Evolutionary conservation across 1,284 basidiomycete species (phyloP).

Genomic region (Malassezia sympodialis): DNA sequence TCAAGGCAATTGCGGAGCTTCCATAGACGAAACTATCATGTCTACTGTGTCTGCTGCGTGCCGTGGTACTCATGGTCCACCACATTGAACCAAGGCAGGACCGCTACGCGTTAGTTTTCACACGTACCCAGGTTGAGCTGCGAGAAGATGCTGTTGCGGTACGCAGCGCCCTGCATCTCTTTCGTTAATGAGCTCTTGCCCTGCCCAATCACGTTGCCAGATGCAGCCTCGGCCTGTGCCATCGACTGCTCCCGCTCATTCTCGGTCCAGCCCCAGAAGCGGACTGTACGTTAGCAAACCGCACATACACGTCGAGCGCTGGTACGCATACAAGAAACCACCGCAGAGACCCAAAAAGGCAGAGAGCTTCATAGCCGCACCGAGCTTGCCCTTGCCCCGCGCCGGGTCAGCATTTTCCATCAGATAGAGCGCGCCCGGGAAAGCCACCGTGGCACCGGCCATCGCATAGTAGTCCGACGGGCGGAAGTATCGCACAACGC

Average conservation of each 20-base stretch:
- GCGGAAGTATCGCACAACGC: conserved; percentile 83
- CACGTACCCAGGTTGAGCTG: conserved; percentile 53
- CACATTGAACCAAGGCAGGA: conserved; percentile 48
- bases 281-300: conserved; percentile 55
- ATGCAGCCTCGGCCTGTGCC: conserved; percentile 23
- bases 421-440: conserved; percentile 62
- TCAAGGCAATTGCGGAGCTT: conserved; percentile 13
- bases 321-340: conserved; percentile 89
- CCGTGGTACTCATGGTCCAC: conserved; percentile 43
- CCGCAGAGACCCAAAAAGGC: conserved; percentile 58
- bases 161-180: conserved; percentile 80
- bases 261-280: conserved; percentile 94
- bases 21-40: background rate
- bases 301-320: conserved; percentile 52
- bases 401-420: conserved; percentile 44
- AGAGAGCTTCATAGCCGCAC: conserved; percentile 32
- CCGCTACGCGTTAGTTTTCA: conserved; percentile 16
- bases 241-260: conserved; percentile 54
- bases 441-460: conserved; percentile 69
- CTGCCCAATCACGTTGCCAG: conserved; percentile 26
- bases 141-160: conserved; percentile 81
- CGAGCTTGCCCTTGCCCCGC: conserved; percentile 26
- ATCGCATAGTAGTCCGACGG: conserved; percentile 75
- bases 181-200: conserved; percentile 63
- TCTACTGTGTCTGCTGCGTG: background rate